Evolutionary conservation across 2,329 filamentous ascomycete genomes (phyloP).

Genomic region (Neocatenulostroma microsporum): DNA sequence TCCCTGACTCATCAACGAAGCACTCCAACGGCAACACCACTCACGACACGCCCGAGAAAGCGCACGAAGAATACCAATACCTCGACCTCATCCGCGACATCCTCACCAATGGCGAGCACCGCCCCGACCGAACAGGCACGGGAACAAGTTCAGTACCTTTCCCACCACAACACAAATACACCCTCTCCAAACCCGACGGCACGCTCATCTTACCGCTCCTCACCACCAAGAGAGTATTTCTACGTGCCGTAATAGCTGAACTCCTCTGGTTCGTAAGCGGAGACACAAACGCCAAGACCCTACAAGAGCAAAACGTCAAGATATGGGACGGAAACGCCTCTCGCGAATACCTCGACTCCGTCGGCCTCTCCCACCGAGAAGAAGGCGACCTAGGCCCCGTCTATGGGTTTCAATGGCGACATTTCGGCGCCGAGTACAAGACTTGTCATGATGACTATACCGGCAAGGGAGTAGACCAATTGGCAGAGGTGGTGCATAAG

Average conservation of each 20-base stretch:
- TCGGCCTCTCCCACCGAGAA: conserved; percentile 72
- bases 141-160: conserved; percentile 87
- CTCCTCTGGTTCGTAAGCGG: conserved; percentile 93
- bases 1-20: conserved; percentile 11
- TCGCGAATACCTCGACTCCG: conserved; percentile 77
- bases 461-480: conserved; percentile 84
- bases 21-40: conserved; percentile 5
- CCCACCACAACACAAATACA: conserved; percentile 77
- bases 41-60: conserved; percentile 20
- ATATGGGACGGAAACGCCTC: conserved; percentile 99
- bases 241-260: conserved; percentile 80
- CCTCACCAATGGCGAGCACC: conserved; percentile 71
- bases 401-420: conserved; percentile 98
- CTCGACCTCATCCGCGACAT: conserved; percentile 82
- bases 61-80: conserved; percentile 89
- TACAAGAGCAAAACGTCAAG: conserved; percentile 75
- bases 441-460: conserved; percentile 74
- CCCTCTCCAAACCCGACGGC: conserved; percentile 55
- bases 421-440: conserved; percentile 87
- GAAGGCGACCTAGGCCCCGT: conserved; percentile 89
- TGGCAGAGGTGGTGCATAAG: conserved; percentile 83
- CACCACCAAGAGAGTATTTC: conserved; percentile 94
- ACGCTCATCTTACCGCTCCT: conserved; percentile 76
- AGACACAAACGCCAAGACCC: conserved; percentile 67
- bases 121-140: conserved; percentile 89